Percentiles rank a stretch among this genome's conserved stretches.
Conservation (phyloP, 108 stramenopile species). For the Schizochytrium sp. region DNA sequence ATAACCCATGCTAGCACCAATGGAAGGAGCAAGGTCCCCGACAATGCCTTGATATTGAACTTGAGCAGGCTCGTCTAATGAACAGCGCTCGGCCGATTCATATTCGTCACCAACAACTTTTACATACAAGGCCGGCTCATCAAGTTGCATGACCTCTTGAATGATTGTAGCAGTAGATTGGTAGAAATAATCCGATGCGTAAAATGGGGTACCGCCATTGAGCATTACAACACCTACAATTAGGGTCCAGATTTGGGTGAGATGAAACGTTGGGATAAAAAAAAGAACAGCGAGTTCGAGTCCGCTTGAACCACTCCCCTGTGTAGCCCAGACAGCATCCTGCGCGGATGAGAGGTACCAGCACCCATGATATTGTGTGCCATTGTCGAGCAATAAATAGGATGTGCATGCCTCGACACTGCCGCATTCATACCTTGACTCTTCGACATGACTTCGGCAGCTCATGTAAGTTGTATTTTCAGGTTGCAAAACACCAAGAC, state of each 20-base stretch:
- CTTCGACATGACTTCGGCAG: slow-evolving; percentile 20
- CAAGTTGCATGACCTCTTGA: background rate
- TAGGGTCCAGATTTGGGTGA: background rate
- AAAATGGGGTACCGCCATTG: slow-evolving; percentile 15
- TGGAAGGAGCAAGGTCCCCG: background rate
- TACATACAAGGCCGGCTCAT: background rate
- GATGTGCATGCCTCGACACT: background rate
- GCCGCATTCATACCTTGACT: background rate
- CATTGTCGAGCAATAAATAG: background rate
- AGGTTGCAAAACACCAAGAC: background rate
- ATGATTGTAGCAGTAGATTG: background rate
- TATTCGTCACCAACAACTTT: background rate
- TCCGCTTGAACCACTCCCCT: background rate
- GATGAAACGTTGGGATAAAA: slow-evolving; percentile 47
- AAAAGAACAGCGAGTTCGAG: slow-evolving; percentile 4
- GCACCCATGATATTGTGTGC: slow-evolving; percentile 19
- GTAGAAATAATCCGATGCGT: background rate
- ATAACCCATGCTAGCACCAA: slow-evolving; percentile 19
- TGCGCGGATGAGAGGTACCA: slow-evolving; percentile 52
- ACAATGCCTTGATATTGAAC: background rate
- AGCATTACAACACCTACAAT: slow-evolving; percentile 31
- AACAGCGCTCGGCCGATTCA: background rate
- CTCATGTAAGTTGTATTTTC: background rate
- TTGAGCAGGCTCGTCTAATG: background rate
- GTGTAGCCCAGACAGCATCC: slow-evolving; percentile 2